Evolutionary conservation across 371 early-diverging fungal species (phyloP), one percentile per base, ranked within the genome.

Genomic region (Actinomortierella wolfii): DNA sequence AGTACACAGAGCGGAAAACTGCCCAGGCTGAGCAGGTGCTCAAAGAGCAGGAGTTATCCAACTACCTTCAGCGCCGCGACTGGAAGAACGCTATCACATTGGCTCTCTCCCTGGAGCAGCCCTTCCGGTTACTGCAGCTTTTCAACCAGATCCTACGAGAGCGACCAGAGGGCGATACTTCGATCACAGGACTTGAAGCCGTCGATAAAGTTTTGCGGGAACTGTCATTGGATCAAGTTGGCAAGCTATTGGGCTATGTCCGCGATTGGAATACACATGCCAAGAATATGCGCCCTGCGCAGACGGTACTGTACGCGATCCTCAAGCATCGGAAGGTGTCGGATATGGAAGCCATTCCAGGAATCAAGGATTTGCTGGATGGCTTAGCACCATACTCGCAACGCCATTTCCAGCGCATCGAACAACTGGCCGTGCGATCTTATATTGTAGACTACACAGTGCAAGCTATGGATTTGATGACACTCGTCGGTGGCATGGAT

Each of bases 221-320:
- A 29, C 53, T 93, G 40, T 80, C 81, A 0, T 51, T 56, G 2
- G 85, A 85, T 14, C 80, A 90, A 74, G 77, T 96, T 23, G 90
- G 86, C 52, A 89, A 90, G 59, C 63, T 97, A 18, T 76, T 96
- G 43, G 77, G 76, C n/a, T 97, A 92, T 70, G 83, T 94, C 51
- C 89, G 94, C 51, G 92, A 94, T 77, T 97, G 97, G 98, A 97
- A 97, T 82, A 95, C 97, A 9, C 91, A 94, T 65, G 87, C 89
- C 18, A 90, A 89, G 73, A 85, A 90, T 68, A 81, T 92, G 15
- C 78, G 80, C 40, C 76, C 90, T 41, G 95, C 97, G 6, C 97
- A 97, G 67, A 82, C 88, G 2, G 80, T 95, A 14, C 82, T 98
- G 29, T 59, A 94, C 70, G 84, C 90, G 39, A 83, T 97, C 11